These are phyloP conservation scores for Acanthamoeba healyi DNA, from an alignment of 208 protist genomes.

Conservation along the genomic window DNA sequence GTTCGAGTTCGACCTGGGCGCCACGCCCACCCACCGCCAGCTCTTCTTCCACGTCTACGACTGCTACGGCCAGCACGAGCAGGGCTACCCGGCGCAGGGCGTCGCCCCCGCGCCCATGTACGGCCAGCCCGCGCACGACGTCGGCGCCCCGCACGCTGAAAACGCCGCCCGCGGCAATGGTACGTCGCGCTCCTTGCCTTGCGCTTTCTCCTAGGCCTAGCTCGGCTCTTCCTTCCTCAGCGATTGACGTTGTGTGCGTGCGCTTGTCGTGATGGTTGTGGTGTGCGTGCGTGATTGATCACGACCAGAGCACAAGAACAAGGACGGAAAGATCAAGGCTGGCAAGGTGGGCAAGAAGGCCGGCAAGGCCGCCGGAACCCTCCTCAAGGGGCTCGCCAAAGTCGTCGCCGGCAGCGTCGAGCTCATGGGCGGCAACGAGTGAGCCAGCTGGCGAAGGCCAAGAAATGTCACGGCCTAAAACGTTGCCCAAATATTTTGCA, in stretches of 20 bases:
- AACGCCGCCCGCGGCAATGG: not conserved
- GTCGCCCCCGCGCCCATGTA: not conserved
- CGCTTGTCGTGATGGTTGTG: too few species aligned
- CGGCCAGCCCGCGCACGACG: not conserved
- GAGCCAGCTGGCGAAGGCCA: too few species aligned
- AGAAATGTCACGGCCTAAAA: too few species aligned
- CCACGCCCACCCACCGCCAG: not conserved
- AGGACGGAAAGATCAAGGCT: not conserved
- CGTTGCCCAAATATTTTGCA: too few species aligned
- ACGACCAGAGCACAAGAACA: not conserved
- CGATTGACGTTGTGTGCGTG: not conserved
- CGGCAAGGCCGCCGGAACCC: not conserved
- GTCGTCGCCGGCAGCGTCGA: not conserved
- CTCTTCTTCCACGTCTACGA: constrained; percentile 58
- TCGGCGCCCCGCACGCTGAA: not conserved
- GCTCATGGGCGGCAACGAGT: not conserved
- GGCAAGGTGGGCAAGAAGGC: not conserved
- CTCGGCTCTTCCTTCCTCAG: too few species aligned
- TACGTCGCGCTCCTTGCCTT: not conserved
- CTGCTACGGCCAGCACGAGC: not conserved
- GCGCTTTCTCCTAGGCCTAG: too few species aligned
- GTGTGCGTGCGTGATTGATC: not conserved
- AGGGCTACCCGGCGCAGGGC: constrained; percentile 9
- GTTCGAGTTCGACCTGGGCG: constrained; percentile 47
- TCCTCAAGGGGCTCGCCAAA: too few species aligned